Percentiles rank a stretch among this genome's conserved stretches.
phyloP scores from a whole-genome alignment of 352 stramenopile genomes.

The Pilasporangium apinafurcum region DNA sequence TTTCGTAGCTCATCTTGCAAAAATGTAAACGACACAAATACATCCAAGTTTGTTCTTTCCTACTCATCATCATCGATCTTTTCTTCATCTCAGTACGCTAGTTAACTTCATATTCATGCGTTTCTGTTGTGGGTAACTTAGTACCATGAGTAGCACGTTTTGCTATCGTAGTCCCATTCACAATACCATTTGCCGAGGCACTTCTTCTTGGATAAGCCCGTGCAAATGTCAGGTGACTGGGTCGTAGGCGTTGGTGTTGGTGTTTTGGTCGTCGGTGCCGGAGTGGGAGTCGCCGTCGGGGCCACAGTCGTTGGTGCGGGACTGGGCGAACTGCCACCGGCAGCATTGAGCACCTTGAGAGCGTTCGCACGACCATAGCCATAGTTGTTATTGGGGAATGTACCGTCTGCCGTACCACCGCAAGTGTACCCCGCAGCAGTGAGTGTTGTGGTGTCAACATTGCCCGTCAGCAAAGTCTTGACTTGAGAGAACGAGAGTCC shows the following conservation, averaged over 20 bases:
- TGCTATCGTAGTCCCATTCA: too few relatives aligned
- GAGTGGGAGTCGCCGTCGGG: neutral
- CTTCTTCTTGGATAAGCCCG: too few relatives aligned
- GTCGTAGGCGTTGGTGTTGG: neutral
- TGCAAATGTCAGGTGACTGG: too few relatives aligned
- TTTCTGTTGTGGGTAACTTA: too few relatives aligned
- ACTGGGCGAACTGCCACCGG: conserved; percentile 11
- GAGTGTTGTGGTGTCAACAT: conserved; percentile 8
- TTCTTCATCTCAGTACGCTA: too few relatives aligned
- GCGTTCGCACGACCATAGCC: conserved; percentile 25
- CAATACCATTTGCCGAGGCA: too few relatives aligned
- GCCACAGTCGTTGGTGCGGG: neutral
- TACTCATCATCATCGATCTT: too few relatives aligned
- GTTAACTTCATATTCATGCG: too few relatives aligned
- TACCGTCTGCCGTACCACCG: conserved; percentile 4
- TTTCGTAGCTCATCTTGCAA: too few relatives aligned
- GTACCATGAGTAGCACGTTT: too few relatives aligned
- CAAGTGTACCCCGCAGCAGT: conserved; percentile 1
- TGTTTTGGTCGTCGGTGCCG: neutral
- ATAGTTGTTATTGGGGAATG: conserved; percentile 27
- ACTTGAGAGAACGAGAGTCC: conserved; percentile 12
- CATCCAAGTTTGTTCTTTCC: too few relatives aligned
- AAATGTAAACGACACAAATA: too few relatives aligned
- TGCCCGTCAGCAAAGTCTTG: conserved; percentile 4
- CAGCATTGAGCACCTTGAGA: conserved; percentile 2